Evolutionary conservation across 2,329 filamentous ascomycete species (phyloP).

Genomic region (Periconia digitata): DNA sequence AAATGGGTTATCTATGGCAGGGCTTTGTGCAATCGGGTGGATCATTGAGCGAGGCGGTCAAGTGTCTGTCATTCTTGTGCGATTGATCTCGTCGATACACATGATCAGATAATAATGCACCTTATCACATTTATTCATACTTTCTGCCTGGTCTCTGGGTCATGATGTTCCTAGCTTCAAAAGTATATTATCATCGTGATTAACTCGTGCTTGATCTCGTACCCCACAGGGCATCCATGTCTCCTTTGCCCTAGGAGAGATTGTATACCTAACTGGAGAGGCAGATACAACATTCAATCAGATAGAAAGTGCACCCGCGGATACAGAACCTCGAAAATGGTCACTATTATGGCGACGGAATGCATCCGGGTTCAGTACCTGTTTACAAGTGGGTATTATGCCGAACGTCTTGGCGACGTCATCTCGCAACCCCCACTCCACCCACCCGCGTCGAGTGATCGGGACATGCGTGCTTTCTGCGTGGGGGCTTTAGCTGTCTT

Average conservation of each 20-base stretch:
- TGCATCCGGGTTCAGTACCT: too few relatives aligned
- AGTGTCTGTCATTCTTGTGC: slow-evolving; percentile 9
- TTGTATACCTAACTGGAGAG: too few relatives aligned
- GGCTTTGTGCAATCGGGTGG: slow-evolving; percentile 12
- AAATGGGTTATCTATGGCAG: slow-evolving; percentile 20
- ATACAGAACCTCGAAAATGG: too few relatives aligned
- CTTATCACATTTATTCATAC: not conserved
- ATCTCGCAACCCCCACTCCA: not conserved
- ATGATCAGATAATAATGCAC: slow-evolving; percentile 19
- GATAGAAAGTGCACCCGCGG: too few relatives aligned
- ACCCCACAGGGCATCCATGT: not conserved
- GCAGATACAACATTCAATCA: too few relatives aligned
- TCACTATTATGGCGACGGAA: too few relatives aligned
- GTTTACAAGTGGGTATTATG: too few relatives aligned
- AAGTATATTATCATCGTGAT: not conserved
- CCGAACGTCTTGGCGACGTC: not conserved
- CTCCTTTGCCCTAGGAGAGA: too few relatives aligned
- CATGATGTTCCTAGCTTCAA: too few relatives aligned
- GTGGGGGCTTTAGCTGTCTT: slow-evolving; percentile 14
- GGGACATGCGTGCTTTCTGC: slow-evolving; percentile 5
- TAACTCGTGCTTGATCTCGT: not conserved
- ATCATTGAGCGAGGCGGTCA: slow-evolving; percentile 15
- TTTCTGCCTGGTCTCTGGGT: not conserved
- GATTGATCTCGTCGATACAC: slow-evolving; percentile 6
- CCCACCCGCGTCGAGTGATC: too few relatives aligned